phyloP scores from a whole-genome alignment of 768 basidiomycete genomes.

The Lanmaoa rubissima region DNA sequence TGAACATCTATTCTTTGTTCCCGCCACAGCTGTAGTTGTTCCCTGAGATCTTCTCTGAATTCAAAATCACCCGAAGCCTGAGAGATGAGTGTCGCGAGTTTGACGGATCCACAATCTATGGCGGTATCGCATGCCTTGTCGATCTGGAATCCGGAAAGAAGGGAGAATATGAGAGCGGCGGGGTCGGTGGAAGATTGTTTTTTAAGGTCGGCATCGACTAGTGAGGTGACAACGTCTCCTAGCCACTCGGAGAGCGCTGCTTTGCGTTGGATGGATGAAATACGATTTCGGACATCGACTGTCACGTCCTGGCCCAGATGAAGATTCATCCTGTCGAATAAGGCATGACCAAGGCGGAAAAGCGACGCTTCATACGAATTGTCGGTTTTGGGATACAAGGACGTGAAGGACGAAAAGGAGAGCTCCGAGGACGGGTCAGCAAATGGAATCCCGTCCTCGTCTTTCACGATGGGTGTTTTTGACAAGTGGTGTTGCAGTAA shows the following conservation, averaged over 20 bases:
- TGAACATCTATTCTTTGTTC: slow-evolving; percentile 71
- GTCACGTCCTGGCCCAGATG: slow-evolving; percentile 51
- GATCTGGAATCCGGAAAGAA: slow-evolving; percentile 87
- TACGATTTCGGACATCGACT: slow-evolving; percentile 60
- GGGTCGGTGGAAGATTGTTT: slow-evolving; percentile 43
- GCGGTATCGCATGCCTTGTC: slow-evolving; percentile 76
- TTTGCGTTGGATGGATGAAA: slow-evolving; percentile 67
- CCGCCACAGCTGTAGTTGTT: slow-evolving; percentile 83
- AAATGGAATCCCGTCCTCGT: slow-evolving; percentile 68
- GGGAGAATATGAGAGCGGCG: slow-evolving; percentile 63
- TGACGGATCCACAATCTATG: slow-evolving; percentile 71
- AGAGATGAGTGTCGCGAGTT: slow-evolving; percentile 85
- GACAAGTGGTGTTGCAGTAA: slow-evolving; percentile 76
- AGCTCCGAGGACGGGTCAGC: slow-evolving; percentile 63
- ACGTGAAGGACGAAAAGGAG: slow-evolving; percentile 74
- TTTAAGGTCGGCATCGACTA: slow-evolving; percentile 71
- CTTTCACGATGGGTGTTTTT: slow-evolving; percentile 66
- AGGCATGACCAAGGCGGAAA: slow-evolving; percentile 83
- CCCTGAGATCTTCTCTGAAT: slow-evolving; percentile 68
- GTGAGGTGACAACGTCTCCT: slow-evolving; percentile 62
- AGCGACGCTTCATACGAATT: slow-evolving; percentile 71
- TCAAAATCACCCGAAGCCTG: slow-evolving; percentile 79
- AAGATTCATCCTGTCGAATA: slow-evolving; percentile 85
- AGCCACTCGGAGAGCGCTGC: slow-evolving; percentile 84
- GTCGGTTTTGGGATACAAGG: slow-evolving; percentile 70